Conservation (phyloP, 306 rosid genomes). For the Geum urbanum region DNA sequence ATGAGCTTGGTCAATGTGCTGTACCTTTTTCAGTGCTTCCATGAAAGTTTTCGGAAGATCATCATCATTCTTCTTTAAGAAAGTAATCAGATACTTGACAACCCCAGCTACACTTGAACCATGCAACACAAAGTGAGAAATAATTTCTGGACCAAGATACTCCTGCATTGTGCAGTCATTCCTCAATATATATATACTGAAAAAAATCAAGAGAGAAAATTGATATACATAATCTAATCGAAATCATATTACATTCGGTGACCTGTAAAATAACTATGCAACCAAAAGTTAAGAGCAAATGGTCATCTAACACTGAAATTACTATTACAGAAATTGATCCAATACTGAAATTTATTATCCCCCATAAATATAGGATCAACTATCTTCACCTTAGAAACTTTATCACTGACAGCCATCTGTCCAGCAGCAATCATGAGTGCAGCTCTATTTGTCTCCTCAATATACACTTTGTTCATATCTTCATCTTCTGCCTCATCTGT, state of each 20-base stretch:
- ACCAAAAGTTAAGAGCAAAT: neutral
- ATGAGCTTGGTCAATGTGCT: neutral
- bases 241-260: neutral
- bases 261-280: neutral
- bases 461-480: slow-evolving; percentile 60
- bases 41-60: slow-evolving; percentile 58
- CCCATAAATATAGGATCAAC: neutral
- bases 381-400: slow-evolving; percentile 63
- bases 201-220: neutral
- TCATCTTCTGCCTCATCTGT: slow-evolving; percentile 87
- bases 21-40: slow-evolving; percentile 82
- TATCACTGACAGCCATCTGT: slow-evolving; percentile 55
- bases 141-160: slow-evolving; percentile 76
- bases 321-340: no score
- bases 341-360: neutral
- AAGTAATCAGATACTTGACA: slow-evolving; percentile 66
- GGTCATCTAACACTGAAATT: neutral
- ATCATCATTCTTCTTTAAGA: slow-evolving; percentile 57
- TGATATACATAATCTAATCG: neutral
- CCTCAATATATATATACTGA: no score
- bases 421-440: slow-evolving; percentile 72
- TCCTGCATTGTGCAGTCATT: slow-evolving; percentile 49
- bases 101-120: slow-evolving; percentile 70
- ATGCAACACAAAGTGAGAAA: slow-evolving; percentile 78
- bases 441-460: slow-evolving; percentile 75